Base-by-base conservation (phyloP, 768 basidiomycete genomes). In the Mycena crocata region DNA sequence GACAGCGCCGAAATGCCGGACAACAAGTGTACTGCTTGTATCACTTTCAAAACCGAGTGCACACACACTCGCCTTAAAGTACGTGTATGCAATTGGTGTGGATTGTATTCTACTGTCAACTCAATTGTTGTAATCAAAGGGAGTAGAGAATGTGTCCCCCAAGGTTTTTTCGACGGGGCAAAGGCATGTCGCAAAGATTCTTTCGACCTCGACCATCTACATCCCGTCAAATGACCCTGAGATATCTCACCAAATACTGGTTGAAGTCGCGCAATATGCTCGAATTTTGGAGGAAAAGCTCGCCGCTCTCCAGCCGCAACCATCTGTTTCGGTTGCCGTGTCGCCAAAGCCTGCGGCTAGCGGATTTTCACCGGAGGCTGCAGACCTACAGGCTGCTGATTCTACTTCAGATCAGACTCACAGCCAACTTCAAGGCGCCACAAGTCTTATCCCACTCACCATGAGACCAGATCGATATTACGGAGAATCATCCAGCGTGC, bases 1-100 rank as follows among this genome's bases (percentile, higher is more conserved):
- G 86, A 92, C 62, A 90, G 90, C 69, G 86, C 87, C 23, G 84
- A 84, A 60, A 87, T 84, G 83, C 83, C 83, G 6, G 80, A 78
- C 3, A 85, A 85, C 39, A 74, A 78, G 48, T 91, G 89, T 69
- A 83, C 88, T 0, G 89, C 89, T 67, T 91, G 89, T 68, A 78
- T 81, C 1, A 71, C 78, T 2, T 82, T 80, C 39, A 78, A 77
- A 39, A 76, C 81, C 4, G 80, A 85, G 51, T 91, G 89, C 72
- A 87, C 84, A 5, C 89, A 90, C 70, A 82, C 83, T 64, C 84
- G 84, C 21, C 79, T 83, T 21, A 88, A 88, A 80, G 88, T 87
- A 70, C 12, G 31, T 31, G n/a, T 19, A 5, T 30, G 10, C 35
- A 37, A 37, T 45, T 13, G 10, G 14, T 19, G 19, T 42, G 40